Base-by-base conservation (phyloP, 768 basidiomycete species). In the Leucocoprinus sp. region DNA sequence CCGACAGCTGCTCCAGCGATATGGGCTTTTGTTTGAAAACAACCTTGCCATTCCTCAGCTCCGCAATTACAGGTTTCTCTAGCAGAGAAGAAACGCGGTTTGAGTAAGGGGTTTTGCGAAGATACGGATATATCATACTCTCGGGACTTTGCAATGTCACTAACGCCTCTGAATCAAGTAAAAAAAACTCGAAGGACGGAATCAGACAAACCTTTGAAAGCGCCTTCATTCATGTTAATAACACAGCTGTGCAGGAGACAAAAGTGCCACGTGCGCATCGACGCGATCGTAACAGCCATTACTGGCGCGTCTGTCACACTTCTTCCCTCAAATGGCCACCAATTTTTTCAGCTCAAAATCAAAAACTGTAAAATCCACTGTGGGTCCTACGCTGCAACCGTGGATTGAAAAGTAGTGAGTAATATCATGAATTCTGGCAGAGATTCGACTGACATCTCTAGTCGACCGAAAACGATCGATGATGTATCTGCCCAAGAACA, bases 331-430 rank as follows among this genome's bases (percentile, higher is more conserved):
- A 51, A 84, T 86, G 80, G 69, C 78, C 47, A 40, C 59, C 42
- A 58, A 49, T 51, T 87, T 88, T 69, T 86, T 88, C 60, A 65
- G 68, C 49, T 57, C 64, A 36, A 74, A 73, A 56, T 56, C 64
- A 38, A 62, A 68, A 24, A 62, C 65, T 23, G 55, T 63, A 52
- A 71, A 74, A 53, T 75, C 76, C 44, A 50, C 56, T 1, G 64
- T 71, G 8, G 78, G 80, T 45, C 79, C 79, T 9, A 70, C 68
- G 17, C 61, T 79, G 29, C 89, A 92, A 58, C 92, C 96, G 50
- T 99, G 96, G 96, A 93, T 99, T 0, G 96, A 99, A 67, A 97
- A 97, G 77, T 99, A 98, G 93, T 93, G 33, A 40, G 79, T 65
- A n/a, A n/a, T n/a, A n/a, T n/a, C n/a, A n/a, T n/a, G n/a, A n/a